phyloP scores from a whole-genome alignment of 2,329 filamentous ascomycete genomes.

The Claviceps sorghi region DNA sequence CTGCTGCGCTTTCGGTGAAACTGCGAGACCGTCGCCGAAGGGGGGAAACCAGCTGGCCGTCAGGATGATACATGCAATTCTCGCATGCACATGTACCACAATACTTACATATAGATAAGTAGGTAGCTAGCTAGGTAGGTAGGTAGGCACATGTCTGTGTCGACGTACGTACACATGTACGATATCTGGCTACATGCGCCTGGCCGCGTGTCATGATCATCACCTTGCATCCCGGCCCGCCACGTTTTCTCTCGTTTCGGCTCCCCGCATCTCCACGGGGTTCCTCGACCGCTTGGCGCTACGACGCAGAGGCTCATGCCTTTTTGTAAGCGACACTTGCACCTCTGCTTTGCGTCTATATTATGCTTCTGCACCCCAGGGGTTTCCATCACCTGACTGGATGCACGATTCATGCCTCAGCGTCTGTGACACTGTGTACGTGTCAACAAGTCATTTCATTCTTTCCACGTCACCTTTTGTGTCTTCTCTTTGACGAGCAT shows the following conservation, averaged over 20 bases:
- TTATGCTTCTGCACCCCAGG: neutral
- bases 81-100: no score
- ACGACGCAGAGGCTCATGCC: neutral
- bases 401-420: neutral
- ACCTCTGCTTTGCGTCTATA: neutral
- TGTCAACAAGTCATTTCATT: neutral
- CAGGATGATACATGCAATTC: no score
- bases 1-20: no score
- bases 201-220: neutral
- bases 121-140: no score
- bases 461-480: neutral
- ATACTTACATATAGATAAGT: no score
- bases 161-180: neutral
- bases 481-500: neutral
- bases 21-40: no score
- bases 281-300: neutral
- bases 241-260: slow-evolving; percentile 12
- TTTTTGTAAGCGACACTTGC: neutral
- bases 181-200: neutral
- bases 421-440: neutral
- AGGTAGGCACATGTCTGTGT: neutral
- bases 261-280: slow-evolving; percentile 6
- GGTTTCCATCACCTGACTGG: neutral
- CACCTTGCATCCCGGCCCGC: slow-evolving; percentile 10
- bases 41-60: no score